Conservation (phyloP, 495 filamentous ascomycete species). For the Penicillium crystallinum region DNA sequence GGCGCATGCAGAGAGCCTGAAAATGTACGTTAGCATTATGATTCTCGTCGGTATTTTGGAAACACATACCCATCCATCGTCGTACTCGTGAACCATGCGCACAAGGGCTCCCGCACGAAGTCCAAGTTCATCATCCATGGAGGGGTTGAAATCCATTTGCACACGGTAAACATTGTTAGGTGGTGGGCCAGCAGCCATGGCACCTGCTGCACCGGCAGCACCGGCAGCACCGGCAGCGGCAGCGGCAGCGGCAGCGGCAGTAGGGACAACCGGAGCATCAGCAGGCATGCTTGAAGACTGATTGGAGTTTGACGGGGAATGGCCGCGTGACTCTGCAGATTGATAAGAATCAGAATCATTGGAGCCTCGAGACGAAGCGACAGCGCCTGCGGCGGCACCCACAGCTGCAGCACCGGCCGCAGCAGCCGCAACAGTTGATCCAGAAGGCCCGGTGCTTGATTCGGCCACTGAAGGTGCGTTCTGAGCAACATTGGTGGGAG, state of each 20-base stretch:
- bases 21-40: slow-evolving; percentile 32
- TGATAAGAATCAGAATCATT: slow-evolving; percentile 28
- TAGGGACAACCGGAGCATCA: slow-evolving; percentile 20
- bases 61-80: slow-evolving; percentile 90
- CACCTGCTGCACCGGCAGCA: slow-evolving; percentile 18
- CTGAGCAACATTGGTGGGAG: slow-evolving; percentile 3
- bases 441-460: slow-evolving; percentile 20
- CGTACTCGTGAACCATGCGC: slow-evolving; percentile 88
- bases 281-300: slow-evolving; percentile 12
- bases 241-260: slow-evolving; percentile 31
- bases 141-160: slow-evolving; percentile 91
- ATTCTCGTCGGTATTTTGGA: background rate
- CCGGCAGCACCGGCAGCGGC: no score
- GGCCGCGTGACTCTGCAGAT: slow-evolving; percentile 20
- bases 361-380: slow-evolving; percentile 26
- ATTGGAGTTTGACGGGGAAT: slow-evolving; percentile 2
- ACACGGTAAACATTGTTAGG: slow-evolving; percentile 73
- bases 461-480: slow-evolving; percentile 22
- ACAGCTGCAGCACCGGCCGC: slow-evolving; percentile 39
- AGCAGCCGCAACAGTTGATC: slow-evolving; percentile 23
- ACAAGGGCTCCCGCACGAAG: slow-evolving; percentile 77
- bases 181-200: slow-evolving; percentile 23
- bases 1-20: slow-evolving; percentile 81
- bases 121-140: slow-evolving; percentile 84
- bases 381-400: slow-evolving; percentile 30